phyloP scores from a whole-genome alignment of 441 rosid genomes.

The Omphalea diandra region DNA sequence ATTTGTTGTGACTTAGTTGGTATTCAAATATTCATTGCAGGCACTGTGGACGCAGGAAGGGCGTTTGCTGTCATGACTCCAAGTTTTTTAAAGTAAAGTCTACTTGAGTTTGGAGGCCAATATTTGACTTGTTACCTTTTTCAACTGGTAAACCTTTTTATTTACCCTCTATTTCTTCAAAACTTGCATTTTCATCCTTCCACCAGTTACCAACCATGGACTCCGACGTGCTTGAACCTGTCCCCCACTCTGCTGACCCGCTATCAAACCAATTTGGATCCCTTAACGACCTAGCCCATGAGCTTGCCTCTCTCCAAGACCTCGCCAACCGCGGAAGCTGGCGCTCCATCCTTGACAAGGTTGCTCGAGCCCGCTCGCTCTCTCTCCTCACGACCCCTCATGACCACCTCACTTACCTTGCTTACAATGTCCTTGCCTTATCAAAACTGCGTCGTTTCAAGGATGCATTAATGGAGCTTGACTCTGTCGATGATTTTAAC shows the following conservation, averaged over 20 bases:
- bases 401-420: constrained; percentile 74
- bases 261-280: constrained; percentile 50
- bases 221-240: neutral
- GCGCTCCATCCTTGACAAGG: constrained; percentile 76
- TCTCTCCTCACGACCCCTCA: constrained; percentile 64
- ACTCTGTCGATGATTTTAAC: constrained; percentile 71
- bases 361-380: constrained; percentile 56
- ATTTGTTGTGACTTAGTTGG: too few species aligned
- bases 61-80: too few species aligned
- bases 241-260: constrained; percentile 38
- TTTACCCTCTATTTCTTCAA: too few species aligned
- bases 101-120: too few species aligned
- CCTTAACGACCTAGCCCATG: constrained; percentile 70
- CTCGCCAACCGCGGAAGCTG: constrained; percentile 80
- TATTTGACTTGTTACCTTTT: too few species aligned
- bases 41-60: too few species aligned
- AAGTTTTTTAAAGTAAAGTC: too few species aligned
- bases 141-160: too few species aligned
- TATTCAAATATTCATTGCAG: too few species aligned
- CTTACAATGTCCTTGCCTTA: constrained; percentile 73
- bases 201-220: constrained; percentile 20
- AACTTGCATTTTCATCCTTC: too few species aligned
- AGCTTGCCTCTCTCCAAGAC: constrained; percentile 75
- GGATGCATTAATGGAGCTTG: constrained; percentile 66
- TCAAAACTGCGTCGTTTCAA: constrained; percentile 74